Base-by-base conservation (phyloP, 2,329 filamentous ascomycete genomes). In the Colletotrichum trifolii region DNA sequence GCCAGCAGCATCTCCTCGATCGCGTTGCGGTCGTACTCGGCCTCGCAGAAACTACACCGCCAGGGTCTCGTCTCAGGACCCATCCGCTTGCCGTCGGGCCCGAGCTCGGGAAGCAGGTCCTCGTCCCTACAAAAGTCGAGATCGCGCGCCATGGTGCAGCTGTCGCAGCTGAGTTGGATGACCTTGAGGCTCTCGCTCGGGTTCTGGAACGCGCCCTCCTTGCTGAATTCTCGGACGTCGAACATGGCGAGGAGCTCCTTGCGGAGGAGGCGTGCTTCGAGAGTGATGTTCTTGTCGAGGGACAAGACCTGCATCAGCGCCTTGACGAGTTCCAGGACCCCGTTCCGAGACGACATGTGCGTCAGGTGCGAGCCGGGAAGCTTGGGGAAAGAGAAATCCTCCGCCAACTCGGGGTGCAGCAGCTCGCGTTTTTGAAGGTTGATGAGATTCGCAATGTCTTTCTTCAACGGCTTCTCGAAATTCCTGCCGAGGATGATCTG, bases 51-150 rank as follows among this genome's bases (percentile, higher is more conserved):
- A 1, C 82, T 78, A 75, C 96, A 99, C 54, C 84, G 85, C 93
- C 93, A 97, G 3, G 81, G 82, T 73, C 81, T 83, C 69, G 35
- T 73, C 71, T 66, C 77, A 65, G 67, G 73, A 46, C 61, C 74
- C 60, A 69, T 64, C 35, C 57, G 40, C 13, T 40, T 64, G 1
- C 60, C 66, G 35, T 68, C 69, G 63, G 11, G 61, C 68, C 48
- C 67, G 56, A 9, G 57, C 2, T 85, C 82, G 0, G 90, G 89
- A 3, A 96, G 82, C 2, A 98, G 81, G 68, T 93, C 90, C 71
- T 93, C 90, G 73, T 99, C 96, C 6, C 94, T 90, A 76, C 96
- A 99, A 34, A 99, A 85, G 74, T 99, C 96, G 38, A 98, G 83
- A 73, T 98, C 94, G 38, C 93, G 89, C 11, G 92, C 88, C 78